Base-by-base conservation (phyloP, 1,139 yeast genomes). In the Blastobotrys capitulatus region DNA sequence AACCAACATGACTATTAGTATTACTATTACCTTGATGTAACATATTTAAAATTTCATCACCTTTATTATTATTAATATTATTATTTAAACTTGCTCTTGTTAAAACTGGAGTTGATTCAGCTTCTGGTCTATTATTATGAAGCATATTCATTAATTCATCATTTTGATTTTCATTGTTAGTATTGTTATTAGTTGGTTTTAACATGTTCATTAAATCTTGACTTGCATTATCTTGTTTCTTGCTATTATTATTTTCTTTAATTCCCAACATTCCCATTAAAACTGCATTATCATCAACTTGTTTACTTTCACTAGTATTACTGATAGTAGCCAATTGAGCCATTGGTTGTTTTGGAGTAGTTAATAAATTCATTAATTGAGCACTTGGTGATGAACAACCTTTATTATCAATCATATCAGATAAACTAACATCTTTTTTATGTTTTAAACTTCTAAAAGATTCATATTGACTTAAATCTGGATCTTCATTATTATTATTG, bases 241-340 rank as follows among this genome's bases (percentile, higher is more conserved):
- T 29, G 2, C 7, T 22, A 13, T 10, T 29, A 13, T 9, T 29
- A 29, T 9, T 29, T 6, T 13, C 9, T 9, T 37, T 12, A 25
- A 32, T 27, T 13, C 48, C 44, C 36, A 56, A 45, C 32, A 56
- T 49, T 13, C 49, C 57, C 49, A 54, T 52, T 25, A 56, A 48
- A 13, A 44, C 52, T 7, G 25, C 46, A 18, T 43, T 38, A 35
- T 16, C 38, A 15, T 34, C n/a, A 16, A 16, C 37, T 9, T 13
- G 29, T 38, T 19, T 9, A 35, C 12, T 13, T 6, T 29, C 26
- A 22, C 37, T 20, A 26, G 15, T 8, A 15, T 22, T 35, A 32
- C 26, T 7, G 15, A 15, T 34, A n/a, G 16, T 19, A 39, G 39
- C 32, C 9, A 29, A 9, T 29, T 29, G 32, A 15, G 42, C 12